Conservation (phyloP, 768 basidiomycete species). For the Coprinopsis marcescibilis region DNA sequence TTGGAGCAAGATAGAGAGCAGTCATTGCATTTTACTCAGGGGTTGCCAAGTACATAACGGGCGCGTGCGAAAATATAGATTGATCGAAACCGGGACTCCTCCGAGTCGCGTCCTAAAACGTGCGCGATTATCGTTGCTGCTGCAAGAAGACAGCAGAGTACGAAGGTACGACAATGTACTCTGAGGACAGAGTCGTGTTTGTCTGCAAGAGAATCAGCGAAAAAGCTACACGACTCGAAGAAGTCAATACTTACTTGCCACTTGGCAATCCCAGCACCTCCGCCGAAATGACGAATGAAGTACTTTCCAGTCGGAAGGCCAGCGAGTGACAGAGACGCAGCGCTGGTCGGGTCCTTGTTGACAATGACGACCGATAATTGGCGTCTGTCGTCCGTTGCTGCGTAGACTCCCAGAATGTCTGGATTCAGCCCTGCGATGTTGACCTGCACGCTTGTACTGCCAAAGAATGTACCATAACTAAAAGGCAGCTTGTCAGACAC, state of each 20-base stretch:
- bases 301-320: slow-evolving; percentile 44
- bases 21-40: no score
- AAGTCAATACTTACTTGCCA: slow-evolving; percentile 40
- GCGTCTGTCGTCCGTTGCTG: slow-evolving; percentile 30
- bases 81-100: no score
- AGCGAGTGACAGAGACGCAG: slow-evolving; percentile 35
- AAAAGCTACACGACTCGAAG: not conserved
- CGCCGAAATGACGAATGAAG: slow-evolving; percentile 53
- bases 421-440: slow-evolving; percentile 35
- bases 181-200: slow-evolving; percentile 22
- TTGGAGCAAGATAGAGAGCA: no score
- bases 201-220: slow-evolving; percentile 15
- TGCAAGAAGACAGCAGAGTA: slow-evolving; percentile 26
- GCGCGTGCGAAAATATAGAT: no score
- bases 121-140: no score
- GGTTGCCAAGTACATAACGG: no score
- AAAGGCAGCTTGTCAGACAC: not conserved
- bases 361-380: slow-evolving; percentile 41
- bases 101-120: no score
- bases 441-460: slow-evolving; percentile 37
- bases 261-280: slow-evolving; percentile 45
- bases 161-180: slow-evolving; percentile 29
- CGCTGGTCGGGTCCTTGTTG: slow-evolving; percentile 41
- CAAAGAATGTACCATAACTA: slow-evolving; percentile 44
- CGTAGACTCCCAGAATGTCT: slow-evolving; percentile 41